A percentile compares a stretch with the other conserved stretches of the same genome.
These are phyloP conservation scores for Eucalyptus cloeziana DNA, from an alignment of 345 rosid species.

Conservation along the genomic window DNA sequence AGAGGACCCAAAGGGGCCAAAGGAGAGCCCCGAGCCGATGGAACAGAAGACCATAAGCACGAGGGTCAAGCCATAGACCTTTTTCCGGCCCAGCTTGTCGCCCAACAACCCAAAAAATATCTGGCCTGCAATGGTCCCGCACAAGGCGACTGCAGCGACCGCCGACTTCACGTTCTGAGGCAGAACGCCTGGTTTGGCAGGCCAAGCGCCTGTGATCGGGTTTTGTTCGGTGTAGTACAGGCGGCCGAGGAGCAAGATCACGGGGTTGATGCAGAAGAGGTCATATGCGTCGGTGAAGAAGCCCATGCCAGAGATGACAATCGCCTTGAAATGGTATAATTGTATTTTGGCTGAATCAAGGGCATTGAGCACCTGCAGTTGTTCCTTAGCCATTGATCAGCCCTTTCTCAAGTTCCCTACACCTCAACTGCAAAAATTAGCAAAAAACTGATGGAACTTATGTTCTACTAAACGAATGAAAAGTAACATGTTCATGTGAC, in stretches of 20 bases:
- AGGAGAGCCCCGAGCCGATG: conserved; percentile 51
- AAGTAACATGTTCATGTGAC: neutral
- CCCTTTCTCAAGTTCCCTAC: neutral
- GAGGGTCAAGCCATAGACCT: conserved; percentile 46
- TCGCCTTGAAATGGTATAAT: conserved; percentile 51
- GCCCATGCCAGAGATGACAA: conserved; percentile 51
- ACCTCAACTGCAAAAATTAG: neutral
- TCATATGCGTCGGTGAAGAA: conserved; percentile 57
- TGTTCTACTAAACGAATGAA: neutral
- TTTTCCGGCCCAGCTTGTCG: conserved; percentile 44
- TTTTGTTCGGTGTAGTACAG: conserved; percentile 17
- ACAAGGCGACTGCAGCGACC: conserved; percentile 29
- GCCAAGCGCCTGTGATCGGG: too few relatives aligned
- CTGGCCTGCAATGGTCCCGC: conserved; percentile 54
- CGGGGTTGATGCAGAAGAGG: conserved; percentile 46
- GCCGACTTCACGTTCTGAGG: neutral
- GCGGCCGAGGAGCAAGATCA: conserved; percentile 19
- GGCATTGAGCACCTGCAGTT: conserved; percentile 23
- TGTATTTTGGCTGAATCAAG: conserved; percentile 39
- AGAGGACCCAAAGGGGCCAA: neutral
- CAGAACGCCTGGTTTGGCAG: neutral
- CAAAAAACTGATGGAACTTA: neutral
- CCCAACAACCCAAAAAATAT: conserved; percentile 52
- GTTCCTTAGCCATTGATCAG: neutral
- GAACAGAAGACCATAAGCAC: conserved; percentile 48